phyloP scores from a whole-genome alignment of 371 early-diverging fungal genomes.

The Parasitella parasitica region DNA sequence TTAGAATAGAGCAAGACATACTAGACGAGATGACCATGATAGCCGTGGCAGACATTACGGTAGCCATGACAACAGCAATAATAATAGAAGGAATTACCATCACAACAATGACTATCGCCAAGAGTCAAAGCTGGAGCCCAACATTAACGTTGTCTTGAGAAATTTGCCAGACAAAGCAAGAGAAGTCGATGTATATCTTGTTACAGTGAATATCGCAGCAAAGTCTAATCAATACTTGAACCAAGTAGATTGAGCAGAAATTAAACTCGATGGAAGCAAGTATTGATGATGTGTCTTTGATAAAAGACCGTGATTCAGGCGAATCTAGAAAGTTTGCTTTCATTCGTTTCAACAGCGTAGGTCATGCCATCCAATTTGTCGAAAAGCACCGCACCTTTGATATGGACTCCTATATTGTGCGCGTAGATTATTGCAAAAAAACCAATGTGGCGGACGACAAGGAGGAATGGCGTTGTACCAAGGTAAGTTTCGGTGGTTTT shows the following conservation, averaged over 20 bases:
- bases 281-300: slow-evolving; percentile 36
- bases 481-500: slow-evolving; percentile 26
- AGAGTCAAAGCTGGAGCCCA: slow-evolving; percentile 26
- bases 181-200: slow-evolving; percentile 43
- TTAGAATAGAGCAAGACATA: background rate
- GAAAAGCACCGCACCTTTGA: slow-evolving; percentile 46
- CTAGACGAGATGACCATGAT: background rate
- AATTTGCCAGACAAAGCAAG: slow-evolving; percentile 39
- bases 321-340: slow-evolving; percentile 65
- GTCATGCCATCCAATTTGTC: slow-evolving; percentile 66
- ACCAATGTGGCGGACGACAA: slow-evolving; percentile 37
- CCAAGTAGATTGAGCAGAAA: slow-evolving; percentile 27
- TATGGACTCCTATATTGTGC: slow-evolving; percentile 48
- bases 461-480: slow-evolving; percentile 56
- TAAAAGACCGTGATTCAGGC: slow-evolving; percentile 57
- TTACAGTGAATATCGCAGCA: slow-evolving; percentile 35
- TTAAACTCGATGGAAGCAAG: slow-evolving; percentile 24
- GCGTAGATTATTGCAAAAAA: slow-evolving; percentile 57
- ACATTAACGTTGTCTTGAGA: slow-evolving; percentile 51
- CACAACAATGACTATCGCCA: slow-evolving; percentile 2
- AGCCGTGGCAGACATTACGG: background rate
- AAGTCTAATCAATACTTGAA: background rate
- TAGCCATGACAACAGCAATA: background rate
- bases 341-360: slow-evolving; percentile 62
- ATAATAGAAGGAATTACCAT: background rate